Evolutionary conservation across 495 filamentous ascomycete genomes (phyloP), one percentile per base, ranked within the genome.

Genomic region (Evansstolkia leycettana): DNA sequence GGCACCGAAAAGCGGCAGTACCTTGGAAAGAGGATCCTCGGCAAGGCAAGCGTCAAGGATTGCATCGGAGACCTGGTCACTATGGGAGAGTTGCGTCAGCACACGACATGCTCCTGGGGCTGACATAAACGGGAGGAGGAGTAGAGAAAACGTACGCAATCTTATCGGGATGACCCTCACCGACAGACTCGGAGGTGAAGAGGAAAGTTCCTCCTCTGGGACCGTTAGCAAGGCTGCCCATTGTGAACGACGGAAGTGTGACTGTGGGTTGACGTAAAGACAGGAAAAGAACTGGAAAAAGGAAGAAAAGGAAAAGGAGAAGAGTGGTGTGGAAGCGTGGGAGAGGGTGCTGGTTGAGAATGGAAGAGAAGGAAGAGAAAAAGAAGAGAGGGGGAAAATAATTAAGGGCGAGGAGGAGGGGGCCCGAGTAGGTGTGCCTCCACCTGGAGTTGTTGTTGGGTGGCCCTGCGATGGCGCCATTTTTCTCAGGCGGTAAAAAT

Each of bases 111-210:
- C n/a, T n/a, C n/a, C 20, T 5, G 20, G 20, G 20, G 20, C 20
- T 23, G 20, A 23, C 20, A 17, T 13, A 29, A 23, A 25, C 24
- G 20, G 37, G 30, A 33, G 23, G 28, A 36, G 41, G 29, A 24
- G 25, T 20, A 33, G 39, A 35, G 35, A 38, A 40, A 46, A 64
- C 73, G 54, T 57, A 78, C 74, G 83, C 84, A 57, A 94, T 94
- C 78, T 95, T 94, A 67, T 95, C 88, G 43, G 88, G 86, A 70
- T 95, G 88, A 45, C 90, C 90, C 70, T 94, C 87, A 55, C 89
- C 89, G 51, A 98, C 90, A 27, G 87, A 94, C 67, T 98, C 90
- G 62, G 89, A 98, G 62, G 89, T 98, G 81, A 98, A 98, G 48
- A 95, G 78, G 73, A 94, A 96, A 48, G 84, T 90, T 43, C 74